Evolutionary conservation across 1,284 basidiomycete species (phyloP), one percentile per base, ranked within the genome.

Genomic region (Trametes polyzona): DNA sequence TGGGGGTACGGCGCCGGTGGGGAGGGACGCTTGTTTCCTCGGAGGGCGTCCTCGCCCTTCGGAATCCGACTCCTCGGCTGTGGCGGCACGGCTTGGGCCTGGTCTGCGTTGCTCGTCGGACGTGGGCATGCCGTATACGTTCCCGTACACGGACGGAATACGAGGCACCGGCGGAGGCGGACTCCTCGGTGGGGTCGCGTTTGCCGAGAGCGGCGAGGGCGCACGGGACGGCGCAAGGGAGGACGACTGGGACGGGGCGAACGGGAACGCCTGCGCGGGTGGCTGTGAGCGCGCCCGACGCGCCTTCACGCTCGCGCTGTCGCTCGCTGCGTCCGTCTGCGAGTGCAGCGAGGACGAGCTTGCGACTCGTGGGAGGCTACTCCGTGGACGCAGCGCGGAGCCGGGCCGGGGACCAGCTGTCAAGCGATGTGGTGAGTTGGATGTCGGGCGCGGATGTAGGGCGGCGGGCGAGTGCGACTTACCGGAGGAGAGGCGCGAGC

Each of bases 131-230:
- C 53, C 10, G n/a, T n/a, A n/a, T 16, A 41, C 27, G 19, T 24
- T 4, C 6, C 50, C 58, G 24, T 50, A 63, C 50, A 42, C 53
- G 8, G 65, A 63, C 35, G 67, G 67, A 16, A 70, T 55, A 24
- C 55, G 67, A 11, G 68, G 68, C 6, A 70, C 65, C 14, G 67
- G 66, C 21, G 66, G 67, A 4, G 55, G 44, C 17, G 46, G 56
- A 27, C 41, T 48, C 3, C 29, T 16, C 17, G 47, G 36, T 16
- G 26, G 48, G 19, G 14, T 12, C 26, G 17, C 43, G 19, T 36
- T 47, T 6, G 39, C 5, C 27, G 53, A 43, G 1, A 51, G 21
- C 55, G 55, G 17, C n/a, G 54, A 14, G 49, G 44, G n/a, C 17
- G 29, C 42, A 10, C 29, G 43, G 2, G 19, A 32, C 17, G 43